A percentile compares a stretch with the other conserved stretches of the same genome.
These are phyloP conservation scores for Candida sp. DNA, from an alignment of 1,139 yeast genomes.

Conservation along the genomic window DNA sequence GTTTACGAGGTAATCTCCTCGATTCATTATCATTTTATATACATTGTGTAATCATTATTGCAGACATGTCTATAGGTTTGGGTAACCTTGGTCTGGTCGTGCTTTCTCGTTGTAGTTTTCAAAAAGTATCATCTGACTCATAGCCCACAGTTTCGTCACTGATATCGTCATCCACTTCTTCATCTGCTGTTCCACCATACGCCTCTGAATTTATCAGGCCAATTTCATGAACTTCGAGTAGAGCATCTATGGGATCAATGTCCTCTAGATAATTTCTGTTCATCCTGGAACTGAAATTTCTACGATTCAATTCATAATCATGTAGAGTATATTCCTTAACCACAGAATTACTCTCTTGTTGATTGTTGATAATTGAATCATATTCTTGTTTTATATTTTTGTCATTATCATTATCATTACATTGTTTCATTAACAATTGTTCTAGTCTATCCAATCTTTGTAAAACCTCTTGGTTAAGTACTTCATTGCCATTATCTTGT, in stretches of 20 bases:
- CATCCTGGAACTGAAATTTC: background rate
- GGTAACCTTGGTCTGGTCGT: too few species aligned
- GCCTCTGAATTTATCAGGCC: slow-evolving; percentile 16
- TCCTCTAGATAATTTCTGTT: background rate
- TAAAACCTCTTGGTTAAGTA: slow-evolving; percentile 5
- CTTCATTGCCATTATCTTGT: slow-evolving; percentile 1
- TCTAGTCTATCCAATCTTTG: slow-evolving; percentile 8
- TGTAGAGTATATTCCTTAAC: background rate
- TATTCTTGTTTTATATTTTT: background rate
- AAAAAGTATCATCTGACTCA: slow-evolving; percentile 14
- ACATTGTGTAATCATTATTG: too few species aligned
- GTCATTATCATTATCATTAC: background rate
- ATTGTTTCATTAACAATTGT: slow-evolving; percentile 3
- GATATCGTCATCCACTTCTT: slow-evolving; percentile 5
- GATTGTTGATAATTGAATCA: background rate
- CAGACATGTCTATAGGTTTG: too few species aligned
- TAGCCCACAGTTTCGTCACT: slow-evolving; percentile 8
- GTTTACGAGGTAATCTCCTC: too few species aligned
- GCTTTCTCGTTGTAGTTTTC: background rate
- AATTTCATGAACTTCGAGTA: slow-evolving; percentile 17
- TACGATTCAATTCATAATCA: background rate
- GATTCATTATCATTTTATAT: too few species aligned
- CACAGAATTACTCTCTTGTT: slow-evolving; percentile 1
- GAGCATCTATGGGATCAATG: slow-evolving; percentile 14
- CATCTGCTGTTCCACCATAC: slow-evolving; percentile 5